phyloP scores from a whole-genome alignment of 345 rosid genomes.

The Euphorbia lathyris region DNA sequence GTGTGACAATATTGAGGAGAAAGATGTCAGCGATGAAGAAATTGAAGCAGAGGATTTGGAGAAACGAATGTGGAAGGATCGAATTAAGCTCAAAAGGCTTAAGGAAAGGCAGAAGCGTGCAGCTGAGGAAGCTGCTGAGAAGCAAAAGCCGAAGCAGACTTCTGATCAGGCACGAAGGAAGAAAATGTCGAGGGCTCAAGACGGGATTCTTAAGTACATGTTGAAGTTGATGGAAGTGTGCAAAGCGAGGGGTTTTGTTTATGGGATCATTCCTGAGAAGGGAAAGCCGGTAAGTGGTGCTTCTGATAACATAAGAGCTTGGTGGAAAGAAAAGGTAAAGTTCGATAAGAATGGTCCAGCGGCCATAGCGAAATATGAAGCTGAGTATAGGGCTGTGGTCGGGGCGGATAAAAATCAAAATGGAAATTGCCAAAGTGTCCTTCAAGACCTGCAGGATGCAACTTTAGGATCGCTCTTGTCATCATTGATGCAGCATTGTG shows the following conservation, averaged over 20 bases:
- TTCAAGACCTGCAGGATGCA: conserved; percentile 97
- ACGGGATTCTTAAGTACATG: conserved; percentile 98
- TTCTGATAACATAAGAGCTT: conserved; percentile 88
- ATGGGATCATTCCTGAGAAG: conserved; percentile 94
- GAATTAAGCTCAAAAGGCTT: conserved; percentile 72
- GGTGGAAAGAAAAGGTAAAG: conserved; percentile 99
- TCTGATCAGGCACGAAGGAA: conserved; percentile 96
- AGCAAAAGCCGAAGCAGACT: conserved; percentile 67
- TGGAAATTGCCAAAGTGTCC: conserved; percentile 58
- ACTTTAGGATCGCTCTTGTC: conserved; percentile 91
- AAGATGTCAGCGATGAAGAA: conserved; percentile 96
- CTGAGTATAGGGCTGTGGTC: conserved; percentile 63
- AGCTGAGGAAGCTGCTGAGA: conserved; percentile 63
- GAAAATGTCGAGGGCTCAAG: conserved; percentile 99
- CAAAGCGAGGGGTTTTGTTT: conserved; percentile 91
- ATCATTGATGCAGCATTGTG: conserved; percentile 97
- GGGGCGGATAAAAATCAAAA: conserved; percentile 56
- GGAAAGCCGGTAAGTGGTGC: conserved; percentile 96
- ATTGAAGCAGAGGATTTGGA: conserved; percentile 81
- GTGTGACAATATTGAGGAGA: conserved; percentile 76
- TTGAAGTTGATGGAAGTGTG: conserved; percentile 97
- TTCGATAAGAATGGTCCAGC: conserved; percentile 98
- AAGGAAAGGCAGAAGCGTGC: conserved; percentile 76
- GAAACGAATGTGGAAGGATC: conserved; percentile 97
- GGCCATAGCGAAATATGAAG: conserved; percentile 75